Conservation (phyloP, 345 rosid genomes). For the Syzygium jambos region DNA sequence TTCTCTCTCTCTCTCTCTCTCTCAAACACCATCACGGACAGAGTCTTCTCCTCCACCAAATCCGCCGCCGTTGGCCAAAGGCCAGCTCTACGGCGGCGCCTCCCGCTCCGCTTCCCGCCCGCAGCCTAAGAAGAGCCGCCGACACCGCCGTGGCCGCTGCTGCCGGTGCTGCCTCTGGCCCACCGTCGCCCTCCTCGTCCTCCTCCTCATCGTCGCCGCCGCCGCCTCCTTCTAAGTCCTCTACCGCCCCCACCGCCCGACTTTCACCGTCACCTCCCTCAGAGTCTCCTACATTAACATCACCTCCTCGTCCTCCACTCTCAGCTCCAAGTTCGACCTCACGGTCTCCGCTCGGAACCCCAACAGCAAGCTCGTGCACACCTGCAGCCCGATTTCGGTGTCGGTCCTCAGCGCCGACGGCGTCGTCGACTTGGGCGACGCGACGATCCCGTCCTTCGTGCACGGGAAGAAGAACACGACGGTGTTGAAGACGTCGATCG, state of each 20-base stretch:
- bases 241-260: slow-evolving; percentile 38
- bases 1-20: too few relatives aligned
- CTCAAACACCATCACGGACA: slow-evolving; percentile 41
- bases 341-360: slow-evolving; percentile 66
- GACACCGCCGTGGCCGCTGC: slow-evolving; percentile 22
- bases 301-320: slow-evolving; percentile 16
- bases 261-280: slow-evolving; percentile 26
- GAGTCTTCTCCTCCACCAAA: slow-evolving; percentile 42
- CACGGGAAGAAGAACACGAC: slow-evolving; percentile 75
- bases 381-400: slow-evolving; percentile 37
- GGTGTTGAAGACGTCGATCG: slow-evolving; percentile 37
- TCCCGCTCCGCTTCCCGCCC: slow-evolving; percentile 33
- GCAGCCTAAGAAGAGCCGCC: slow-evolving; percentile 11
- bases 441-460: slow-evolving; percentile 39
- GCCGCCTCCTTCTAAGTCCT: slow-evolving; percentile 21
- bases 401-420: slow-evolving; percentile 12
- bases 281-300: slow-evolving; percentile 18
- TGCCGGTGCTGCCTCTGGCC: slow-evolving; percentile 27
- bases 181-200: slow-evolving; percentile 15
- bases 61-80: slow-evolving; percentile 30
- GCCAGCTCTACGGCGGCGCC: slow-evolving; percentile 31
- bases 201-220: slow-evolving; percentile 18
- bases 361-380: slow-evolving; percentile 58
- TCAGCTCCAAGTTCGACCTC: slow-evolving; percentile 52
- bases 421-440: slow-evolving; percentile 52